These are phyloP conservation scores for Colletotrichum spaethianum DNA, from an alignment of 2,329 filamentous ascomycete genomes.

Conservation along the genomic window DNA sequence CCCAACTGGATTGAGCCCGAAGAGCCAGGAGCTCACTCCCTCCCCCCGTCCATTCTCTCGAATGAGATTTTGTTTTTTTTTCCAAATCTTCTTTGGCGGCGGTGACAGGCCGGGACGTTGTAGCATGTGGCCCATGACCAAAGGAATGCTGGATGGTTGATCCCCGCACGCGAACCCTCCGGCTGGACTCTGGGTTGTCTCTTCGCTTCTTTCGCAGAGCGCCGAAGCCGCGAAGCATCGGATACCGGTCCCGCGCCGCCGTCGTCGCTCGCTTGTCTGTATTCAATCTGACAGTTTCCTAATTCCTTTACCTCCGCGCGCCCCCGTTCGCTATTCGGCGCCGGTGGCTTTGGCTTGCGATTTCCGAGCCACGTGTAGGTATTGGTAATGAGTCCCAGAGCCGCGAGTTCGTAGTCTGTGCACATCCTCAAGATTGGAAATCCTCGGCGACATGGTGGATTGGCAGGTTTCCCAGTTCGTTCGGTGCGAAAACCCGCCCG, in stretches of 20 bases:
- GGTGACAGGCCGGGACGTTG: neutral
- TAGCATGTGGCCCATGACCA: neutral
- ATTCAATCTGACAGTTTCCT: neutral
- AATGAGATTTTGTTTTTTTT: no score
- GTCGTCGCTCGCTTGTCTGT: neutral
- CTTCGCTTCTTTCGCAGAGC: constrained; percentile 13
- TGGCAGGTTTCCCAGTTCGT: neutral
- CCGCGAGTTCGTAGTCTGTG: neutral
- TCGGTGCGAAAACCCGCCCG: neutral
- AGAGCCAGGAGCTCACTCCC: neutral
- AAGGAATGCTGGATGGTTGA: neutral
- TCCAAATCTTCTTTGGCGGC: neutral
- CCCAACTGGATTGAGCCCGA: neutral
- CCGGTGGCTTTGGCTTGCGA: neutral
- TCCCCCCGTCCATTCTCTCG: neutral
- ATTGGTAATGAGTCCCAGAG: no score
- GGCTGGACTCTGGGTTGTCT: neutral
- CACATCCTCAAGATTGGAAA: neutral
- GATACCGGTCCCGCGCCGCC: neutral
- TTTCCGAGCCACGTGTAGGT: neutral
- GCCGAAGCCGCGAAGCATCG: constrained; percentile 18
- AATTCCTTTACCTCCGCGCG: neutral
- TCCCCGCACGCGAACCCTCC: neutral
- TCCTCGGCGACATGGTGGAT: neutral
- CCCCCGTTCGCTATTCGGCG: neutral